Conservation (phyloP, 257 asterid species). For the Agastache rugosa region DNA sequence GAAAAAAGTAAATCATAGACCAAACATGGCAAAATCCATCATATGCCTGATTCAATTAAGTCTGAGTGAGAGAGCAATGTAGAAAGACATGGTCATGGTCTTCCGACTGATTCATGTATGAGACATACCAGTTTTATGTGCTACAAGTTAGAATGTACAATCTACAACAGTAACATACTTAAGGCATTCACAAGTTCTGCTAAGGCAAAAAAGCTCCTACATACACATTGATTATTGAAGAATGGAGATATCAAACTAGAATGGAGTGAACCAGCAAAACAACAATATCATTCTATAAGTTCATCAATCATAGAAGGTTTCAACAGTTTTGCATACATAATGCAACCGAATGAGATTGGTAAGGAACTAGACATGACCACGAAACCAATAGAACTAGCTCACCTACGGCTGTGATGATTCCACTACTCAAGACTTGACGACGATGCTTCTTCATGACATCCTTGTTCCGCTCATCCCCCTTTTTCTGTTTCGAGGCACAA, state of each 20-base stretch:
- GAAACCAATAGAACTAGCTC: constrained; percentile 35
- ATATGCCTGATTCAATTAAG: not conserved
- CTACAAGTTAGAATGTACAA: not conserved
- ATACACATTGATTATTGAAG: not conserved
- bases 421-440: constrained; percentile 84
- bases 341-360: constrained; percentile 26
- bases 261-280: constrained; percentile 4
- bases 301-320: constrained; percentile 18
- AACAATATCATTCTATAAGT: constrained; percentile 1
- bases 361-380: constrained; percentile 9
- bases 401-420: constrained; percentile 85
- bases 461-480: constrained; percentile 61
- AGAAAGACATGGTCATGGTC: not conserved
- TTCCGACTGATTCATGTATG: not conserved
- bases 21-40: not conserved
- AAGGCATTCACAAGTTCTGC: not conserved
- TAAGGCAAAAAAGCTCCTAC: not conserved
- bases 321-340: not conserved
- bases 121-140: not conserved
- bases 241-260: not conserved
- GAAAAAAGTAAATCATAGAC: not conserved
- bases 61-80: not conserved
- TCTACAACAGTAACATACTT: not conserved
- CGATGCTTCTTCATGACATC: constrained; percentile 79
- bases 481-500: constrained; percentile 53